Base-by-base conservation (phyloP, 2,329 filamentous ascomycete species). In the Ceratocystis ficicola region DNA sequence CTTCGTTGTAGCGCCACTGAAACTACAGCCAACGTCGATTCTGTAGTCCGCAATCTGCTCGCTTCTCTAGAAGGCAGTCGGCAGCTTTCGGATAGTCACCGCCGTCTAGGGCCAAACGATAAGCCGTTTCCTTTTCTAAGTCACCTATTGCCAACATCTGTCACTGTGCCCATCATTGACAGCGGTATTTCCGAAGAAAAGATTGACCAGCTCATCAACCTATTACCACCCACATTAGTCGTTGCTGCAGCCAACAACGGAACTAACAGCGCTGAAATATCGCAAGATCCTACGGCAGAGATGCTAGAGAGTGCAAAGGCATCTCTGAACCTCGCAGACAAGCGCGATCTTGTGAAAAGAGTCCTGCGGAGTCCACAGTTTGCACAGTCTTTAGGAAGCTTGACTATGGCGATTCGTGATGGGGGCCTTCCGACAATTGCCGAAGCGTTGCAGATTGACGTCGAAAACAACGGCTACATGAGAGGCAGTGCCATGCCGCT, bases 301-400 rank as follows among this genome's bases (percentile, higher is more conserved):
- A 83, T 85, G 1, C 81, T 86, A n/a, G 80, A 87, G 70, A 86
- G 86, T 48, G 90, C 89, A 32, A 85, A 90, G 69, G 82, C 87
- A 68, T 86, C 88, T 5, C 81, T 96, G 71, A 87, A 83, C 65
- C 74, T 86, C 6, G 81, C 81, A 2, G 86, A 94, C 73, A 97
- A 97, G 79, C 90, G 88, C 72, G 80, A 82, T 25, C 82, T 97
- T 12, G 76, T 99, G 55, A 86, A 86, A 74, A 87, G 86, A 72
- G 91, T 97, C 6, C 77, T 97, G 15, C 84, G 89, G 69, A 95
- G 89, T 70, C 93, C 94, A 20, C 94, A 99, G 73, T 91, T 99
- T 72, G 84, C 85, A 68, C 94, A 97, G 75, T 93, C 90, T 70
- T 77, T 96, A 48, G 84, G 85, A 0, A 94, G 88, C 73, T 77